Percentiles rank a stretch among this genome's conserved stretches.
Conservation (phyloP, 495 filamentous ascomycete genomes). For the Cercophora sp. region DNA sequence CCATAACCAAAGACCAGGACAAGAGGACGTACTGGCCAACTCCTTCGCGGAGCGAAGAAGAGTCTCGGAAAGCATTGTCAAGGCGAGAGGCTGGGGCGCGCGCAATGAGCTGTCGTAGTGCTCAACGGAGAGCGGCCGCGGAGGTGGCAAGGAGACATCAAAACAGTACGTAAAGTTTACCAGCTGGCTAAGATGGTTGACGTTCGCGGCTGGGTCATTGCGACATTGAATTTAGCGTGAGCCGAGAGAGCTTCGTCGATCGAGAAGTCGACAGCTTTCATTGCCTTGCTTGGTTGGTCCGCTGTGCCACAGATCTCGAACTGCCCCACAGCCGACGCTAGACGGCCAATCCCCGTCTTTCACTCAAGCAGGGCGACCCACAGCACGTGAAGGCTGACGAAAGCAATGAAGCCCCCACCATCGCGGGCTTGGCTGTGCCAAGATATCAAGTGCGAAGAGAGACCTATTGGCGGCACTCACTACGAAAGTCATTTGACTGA, state of each 20-base stretch:
- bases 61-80: conserved; percentile 29
- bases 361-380: background rate
- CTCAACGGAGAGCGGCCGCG: conserved; percentile 8
- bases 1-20: background rate
- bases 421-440: background rate
- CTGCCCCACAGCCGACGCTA: background rate
- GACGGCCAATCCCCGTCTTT: conserved; percentile 10
- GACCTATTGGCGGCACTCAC: too few species aligned
- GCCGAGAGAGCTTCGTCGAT: background rate
- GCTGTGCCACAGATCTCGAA: background rate
- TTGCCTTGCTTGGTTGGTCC: background rate
- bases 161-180: conserved; percentile 10
- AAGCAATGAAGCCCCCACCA: background rate
- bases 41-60: conserved; percentile 36
- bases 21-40: conserved; percentile 36
- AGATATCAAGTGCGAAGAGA: too few species aligned
- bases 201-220: background rate
- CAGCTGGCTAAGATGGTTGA: background rate
- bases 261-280: conserved; percentile 22
- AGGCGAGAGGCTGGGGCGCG: background rate
- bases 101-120: background rate
- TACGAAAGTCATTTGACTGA: too few species aligned
- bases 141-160: conserved; percentile 12
- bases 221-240: background rate
- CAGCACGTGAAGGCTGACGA: background rate